Percentiles rank a stretch among this genome's conserved stretches.
Conservation (phyloP, 208 protist genomes). For the Entamoeba dispar region DNA sequence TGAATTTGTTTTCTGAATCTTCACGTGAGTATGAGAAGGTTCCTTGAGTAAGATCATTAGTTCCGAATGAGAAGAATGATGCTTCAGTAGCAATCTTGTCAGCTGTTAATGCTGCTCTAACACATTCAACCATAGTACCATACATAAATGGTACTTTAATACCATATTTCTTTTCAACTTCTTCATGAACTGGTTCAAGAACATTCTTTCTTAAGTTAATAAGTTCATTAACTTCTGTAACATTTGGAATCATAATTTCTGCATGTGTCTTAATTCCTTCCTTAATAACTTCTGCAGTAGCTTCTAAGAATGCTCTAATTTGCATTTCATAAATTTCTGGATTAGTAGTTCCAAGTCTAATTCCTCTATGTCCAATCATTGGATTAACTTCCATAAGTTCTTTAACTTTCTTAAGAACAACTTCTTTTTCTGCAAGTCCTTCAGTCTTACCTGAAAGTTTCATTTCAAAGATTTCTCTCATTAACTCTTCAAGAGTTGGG, state of each 20-base stretch:
- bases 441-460: constrained; percentile 13
- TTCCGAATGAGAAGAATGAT: constrained; percentile 79
- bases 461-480: not conserved
- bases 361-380: constrained; percentile 71
- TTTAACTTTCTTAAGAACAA: constrained; percentile 49
- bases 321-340: constrained; percentile 77
- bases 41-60: constrained; percentile 81
- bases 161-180: constrained; percentile 29
- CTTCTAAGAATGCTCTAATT: constrained; percentile 64
- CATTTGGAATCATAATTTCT: constrained; percentile 71
- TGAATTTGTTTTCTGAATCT: constrained; percentile 60
- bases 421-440: constrained; percentile 47
- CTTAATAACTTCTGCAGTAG: constrained; percentile 46
- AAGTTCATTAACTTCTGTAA: constrained; percentile 57
- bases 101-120: constrained; percentile 27
- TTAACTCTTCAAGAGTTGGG: constrained; percentile 14
- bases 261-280: constrained; percentile 19
- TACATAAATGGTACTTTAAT: constrained; percentile 49
- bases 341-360: constrained; percentile 62
- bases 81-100: constrained; percentile 60
- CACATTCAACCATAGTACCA: constrained; percentile 66
- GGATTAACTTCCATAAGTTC: constrained; percentile 65
- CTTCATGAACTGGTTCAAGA: constrained; percentile 39
- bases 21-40: constrained; percentile 76
- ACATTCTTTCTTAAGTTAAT: constrained; percentile 46